Evolutionary conservation across 2,329 filamentous ascomycete species (phyloP).

Genomic region (Cucurbitaria berberidis): DNA sequence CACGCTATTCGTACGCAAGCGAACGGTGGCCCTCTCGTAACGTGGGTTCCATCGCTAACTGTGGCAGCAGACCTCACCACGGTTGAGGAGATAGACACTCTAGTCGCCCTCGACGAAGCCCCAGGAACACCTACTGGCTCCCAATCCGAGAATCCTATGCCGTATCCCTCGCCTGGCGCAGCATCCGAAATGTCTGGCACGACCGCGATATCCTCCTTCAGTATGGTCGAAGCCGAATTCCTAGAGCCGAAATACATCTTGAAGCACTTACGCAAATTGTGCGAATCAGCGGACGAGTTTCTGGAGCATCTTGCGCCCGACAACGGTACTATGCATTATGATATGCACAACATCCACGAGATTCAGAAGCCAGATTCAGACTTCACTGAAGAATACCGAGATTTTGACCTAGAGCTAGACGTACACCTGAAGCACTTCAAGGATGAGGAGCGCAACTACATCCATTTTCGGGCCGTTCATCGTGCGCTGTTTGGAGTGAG

Average conservation of each 20-base stretch:
- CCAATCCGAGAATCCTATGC: constrained; percentile 8
- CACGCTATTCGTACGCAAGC: background rate
- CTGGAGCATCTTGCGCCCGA: constrained; percentile 39
- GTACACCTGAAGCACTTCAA: constrained; percentile 47
- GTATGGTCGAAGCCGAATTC: constrained; percentile 51
- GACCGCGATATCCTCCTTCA: constrained; percentile 55
- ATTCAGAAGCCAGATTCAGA: constrained; percentile 47
- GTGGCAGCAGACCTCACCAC: constrained; percentile 38
- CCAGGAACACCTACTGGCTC: constrained; percentile 32
- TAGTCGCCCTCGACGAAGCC: constrained; percentile 26
- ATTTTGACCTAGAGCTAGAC: constrained; percentile 42
- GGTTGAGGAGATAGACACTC: constrained; percentile 41
- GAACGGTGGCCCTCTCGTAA: background rate
- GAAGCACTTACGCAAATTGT: constrained; percentile 49
- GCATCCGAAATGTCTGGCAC: constrained; percentile 55
- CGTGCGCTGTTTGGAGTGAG: constrained; percentile 47
- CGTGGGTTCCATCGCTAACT: constrained; percentile 16
- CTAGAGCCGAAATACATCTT: constrained; percentile 52
- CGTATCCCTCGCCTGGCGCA: constrained; percentile 44
- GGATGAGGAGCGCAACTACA: constrained; percentile 49
- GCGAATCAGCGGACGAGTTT: constrained; percentile 35
- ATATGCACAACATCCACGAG: constrained; percentile 32
- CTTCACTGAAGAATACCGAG: constrained; percentile 47
- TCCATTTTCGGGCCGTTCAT: constrained; percentile 48
- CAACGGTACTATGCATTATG: constrained; percentile 26